Base-by-base conservation (phyloP, 352 stramenopile species). In the Globisporangium mamillatum region DNA sequence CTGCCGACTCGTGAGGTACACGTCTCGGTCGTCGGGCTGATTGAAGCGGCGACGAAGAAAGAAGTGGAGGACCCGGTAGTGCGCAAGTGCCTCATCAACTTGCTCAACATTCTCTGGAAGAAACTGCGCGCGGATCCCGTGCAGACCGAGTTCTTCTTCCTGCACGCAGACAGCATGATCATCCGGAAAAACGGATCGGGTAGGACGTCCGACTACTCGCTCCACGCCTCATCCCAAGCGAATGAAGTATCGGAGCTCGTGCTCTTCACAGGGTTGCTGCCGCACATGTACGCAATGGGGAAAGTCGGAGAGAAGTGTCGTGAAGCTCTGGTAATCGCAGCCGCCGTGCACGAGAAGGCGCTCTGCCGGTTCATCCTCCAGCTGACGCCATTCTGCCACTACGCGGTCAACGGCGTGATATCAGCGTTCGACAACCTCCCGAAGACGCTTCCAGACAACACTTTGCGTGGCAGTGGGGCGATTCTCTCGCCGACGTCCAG, bases 61-160 rank as follows among this genome's bases (percentile, higher is more conserved):
- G 86, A 94, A 61, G 84, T 96, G 44, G 84, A 94, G 50, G 88
- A 96, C 69, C 78, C 84, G 1, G 76, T 91, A n/a, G 86, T 93
- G 20, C 84, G 86, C 63, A 94, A 96, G 70, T 92, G 88, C 56
- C 75, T 96, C 27, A 84, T 96, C 70, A 90, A 69, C 32, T 68
- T 94, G 61, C 80, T 96, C 22, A 92, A 96, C 64, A 78, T 88
- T 8, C 60, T 96, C 14, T 96, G 88, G 88, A 93, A 94, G 70
- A 96, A 96, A 54, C 73, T 96, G 65, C 85, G 84, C 20, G 78
- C 79, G 44, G 86, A 96, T 54, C 88, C 86, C 4, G 87, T 94
- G 44, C 88, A 96, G 76, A 94, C 85, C 20, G 88, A 96, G 62
- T 93, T 96, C 67, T 96, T 96, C 68, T 94, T 96, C 57, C 69